Evolutionary conservation across 768 basidiomycete species (phyloP).

Genomic region (Clathrus columnatus): DNA sequence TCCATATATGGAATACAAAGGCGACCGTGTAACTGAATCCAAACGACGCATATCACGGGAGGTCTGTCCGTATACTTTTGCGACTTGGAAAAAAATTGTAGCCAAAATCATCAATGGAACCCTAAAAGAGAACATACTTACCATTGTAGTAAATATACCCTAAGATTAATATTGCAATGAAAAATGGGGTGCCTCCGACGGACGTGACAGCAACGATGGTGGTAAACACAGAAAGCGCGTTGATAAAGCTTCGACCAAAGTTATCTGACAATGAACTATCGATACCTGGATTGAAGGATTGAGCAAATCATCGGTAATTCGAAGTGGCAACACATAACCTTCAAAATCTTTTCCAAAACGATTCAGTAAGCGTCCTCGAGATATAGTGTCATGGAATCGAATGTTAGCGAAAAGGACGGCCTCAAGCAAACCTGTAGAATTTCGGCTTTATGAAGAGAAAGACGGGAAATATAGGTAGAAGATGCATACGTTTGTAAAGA

Average conservation of each 20-base stretch:
- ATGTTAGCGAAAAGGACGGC: conserved; percentile 80
- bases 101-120: conserved; percentile 27
- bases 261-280: conserved; percentile 80
- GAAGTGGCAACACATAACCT: conserved; percentile 19
- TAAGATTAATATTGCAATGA: conserved; percentile 48
- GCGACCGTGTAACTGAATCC: conserved; percentile 39
- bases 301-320: conserved; percentile 20
- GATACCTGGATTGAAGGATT: conserved; percentile 43
- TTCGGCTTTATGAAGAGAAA: neutral
- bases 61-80: conserved; percentile 67
- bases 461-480: neutral
- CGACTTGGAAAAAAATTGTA: conserved; percentile 15
- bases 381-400: conserved; percentile 89
- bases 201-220: conserved; percentile 68
- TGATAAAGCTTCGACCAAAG: conserved; percentile 71
- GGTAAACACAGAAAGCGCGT: conserved; percentile 58
- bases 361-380: conserved; percentile 74
- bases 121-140: conserved; percentile 34
- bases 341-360: conserved; percentile 83
- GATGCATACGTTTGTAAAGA: conserved; percentile 54
- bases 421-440: conserved; percentile 50
- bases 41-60: conserved; percentile 41
- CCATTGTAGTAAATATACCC: conserved; percentile 64
- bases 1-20: conserved; percentile 42
- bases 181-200: conserved; percentile 72